Base-by-base conservation (phyloP, 108 stramenopile genomes). In the Thalassiosira profunda region DNA sequence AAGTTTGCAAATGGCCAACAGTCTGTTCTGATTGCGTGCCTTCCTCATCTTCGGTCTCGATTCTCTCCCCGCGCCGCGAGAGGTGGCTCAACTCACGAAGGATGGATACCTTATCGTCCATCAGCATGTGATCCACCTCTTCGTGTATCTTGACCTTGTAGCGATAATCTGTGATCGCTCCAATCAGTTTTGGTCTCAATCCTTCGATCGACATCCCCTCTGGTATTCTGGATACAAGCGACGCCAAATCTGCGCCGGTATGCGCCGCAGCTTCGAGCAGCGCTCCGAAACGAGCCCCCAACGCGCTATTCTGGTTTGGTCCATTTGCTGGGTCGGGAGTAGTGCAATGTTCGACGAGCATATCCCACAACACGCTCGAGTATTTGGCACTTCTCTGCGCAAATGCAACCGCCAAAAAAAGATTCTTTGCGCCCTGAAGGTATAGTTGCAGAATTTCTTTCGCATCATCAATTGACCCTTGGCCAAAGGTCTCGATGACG, bases 101-200 rank as follows among this genome's bases (percentile, higher is more conserved):
- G 31, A 94, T 63, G 8, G 60, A 36, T 9, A 85, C 42, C 47
- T 83, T 84, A 42, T 94, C 93, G 15, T 84, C 80, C 2, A 58
- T 36, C 9, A 78, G 63, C 5, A 84, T 73, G 8, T 77, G 56
- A 15, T 73, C 26, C 28, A 82, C 82, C 8, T 72, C 73, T 56
- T 91, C 77, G 42, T 91, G 88, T 34, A 94, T 83, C 52, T 83
- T 72, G 20, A 94, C 56, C 48, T 90, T 91, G 53, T 86, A 58
- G 9, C 90, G 84, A 31, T 91, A 91, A 67, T 94, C 90, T 31
- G 88, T 76, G 15, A 94, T 82, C n/a, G 93, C 87, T 40, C 89
- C 83, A 20, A 91, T 86, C 15, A 94, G 55, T 51, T 86, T 81
- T 36, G 84, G 89, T 20, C 93, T 74, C 7, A 94, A 61, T 14